A percentile compares a stretch with the other conserved stretches of the same genome.
Evolutionary conservation across 257 asterid species (phyloP).

Genomic region (Forsythia viridissima): DNA sequence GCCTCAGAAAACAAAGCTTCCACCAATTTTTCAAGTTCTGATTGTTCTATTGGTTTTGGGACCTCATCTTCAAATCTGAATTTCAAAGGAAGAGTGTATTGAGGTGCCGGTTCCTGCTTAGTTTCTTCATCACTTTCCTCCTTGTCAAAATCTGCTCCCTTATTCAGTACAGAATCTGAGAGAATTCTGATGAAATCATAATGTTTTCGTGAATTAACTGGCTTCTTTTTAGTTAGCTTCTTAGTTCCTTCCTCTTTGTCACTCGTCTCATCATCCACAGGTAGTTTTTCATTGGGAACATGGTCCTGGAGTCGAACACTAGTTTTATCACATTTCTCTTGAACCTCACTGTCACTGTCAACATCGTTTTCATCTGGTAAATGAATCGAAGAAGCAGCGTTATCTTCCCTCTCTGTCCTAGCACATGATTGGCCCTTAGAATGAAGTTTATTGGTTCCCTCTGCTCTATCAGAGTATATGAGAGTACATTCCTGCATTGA

Average conservation of each 20-base stretch:
- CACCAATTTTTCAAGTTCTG: background rate
- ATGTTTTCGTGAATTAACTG: background rate
- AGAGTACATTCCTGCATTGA: too few species aligned
- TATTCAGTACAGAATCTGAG: background rate
- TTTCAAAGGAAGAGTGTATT: background rate
- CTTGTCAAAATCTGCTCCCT: background rate
- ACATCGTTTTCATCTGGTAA: too few species aligned
- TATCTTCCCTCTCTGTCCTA: too few species aligned
- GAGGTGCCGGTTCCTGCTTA: conserved; percentile 5
- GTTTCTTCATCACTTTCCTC: conserved; percentile 21
- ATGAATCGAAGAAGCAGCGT: too few species aligned
- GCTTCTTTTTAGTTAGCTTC: background rate
- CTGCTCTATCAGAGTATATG: too few species aligned
- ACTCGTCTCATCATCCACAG: background rate
- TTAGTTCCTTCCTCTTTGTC: background rate
- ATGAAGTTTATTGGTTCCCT: too few species aligned
- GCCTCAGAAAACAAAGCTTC: background rate
- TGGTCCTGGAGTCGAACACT: too few species aligned
- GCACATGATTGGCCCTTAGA: too few species aligned
- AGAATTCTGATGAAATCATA: background rate
- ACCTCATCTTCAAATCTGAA: background rate
- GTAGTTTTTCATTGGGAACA: background rate
- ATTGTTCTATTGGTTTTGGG: background rate
- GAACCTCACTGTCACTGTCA: too few species aligned
- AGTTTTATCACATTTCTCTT: too few species aligned